phyloP scores from a whole-genome alignment of 805 yeast species.

The Myxozyma vanderwaltii region DNA sequence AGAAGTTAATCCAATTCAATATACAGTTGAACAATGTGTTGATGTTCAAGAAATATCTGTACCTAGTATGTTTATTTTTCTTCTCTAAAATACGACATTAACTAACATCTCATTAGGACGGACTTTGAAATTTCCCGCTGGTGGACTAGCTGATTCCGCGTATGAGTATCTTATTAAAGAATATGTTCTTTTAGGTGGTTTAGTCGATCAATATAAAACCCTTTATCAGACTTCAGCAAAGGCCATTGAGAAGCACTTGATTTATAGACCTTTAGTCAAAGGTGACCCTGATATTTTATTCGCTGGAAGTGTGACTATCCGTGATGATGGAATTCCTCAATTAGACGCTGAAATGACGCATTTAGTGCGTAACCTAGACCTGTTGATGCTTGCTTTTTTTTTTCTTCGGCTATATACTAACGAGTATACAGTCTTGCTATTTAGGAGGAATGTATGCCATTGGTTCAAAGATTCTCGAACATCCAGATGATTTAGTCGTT shows the following conservation, averaged over 20 bases:
- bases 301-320: constrained; percentile 37
- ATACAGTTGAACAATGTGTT: constrained; percentile 10
- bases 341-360: constrained; percentile 50
- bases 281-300: constrained; percentile 45
- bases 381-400: constrained; percentile 31
- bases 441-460: constrained; percentile 58
- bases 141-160: constrained; percentile 51
- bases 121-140: constrained; percentile 39
- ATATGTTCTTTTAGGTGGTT: constrained; percentile 48
- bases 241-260: constrained; percentile 47
- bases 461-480: constrained; percentile 48
- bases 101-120: neutral
- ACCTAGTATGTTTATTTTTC: constrained; percentile 7
- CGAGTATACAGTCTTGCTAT: constrained; percentile 45
- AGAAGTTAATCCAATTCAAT: neutral
- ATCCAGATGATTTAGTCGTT: constrained; percentile 45
- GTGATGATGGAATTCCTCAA: constrained; percentile 30
- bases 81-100: no score
- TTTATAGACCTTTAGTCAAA: constrained; percentile 52
- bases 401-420: neutral
- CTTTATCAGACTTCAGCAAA: constrained; percentile 43
- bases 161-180: constrained; percentile 56
- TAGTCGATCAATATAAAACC: constrained; percentile 44
- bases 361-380: constrained; percentile 36
- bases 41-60: constrained; percentile 16